Evolutionary conservation across 345 rosid species (phyloP), one percentile per base, ranked within the genome.

Genomic region (Schrenkiella parvula): DNA sequence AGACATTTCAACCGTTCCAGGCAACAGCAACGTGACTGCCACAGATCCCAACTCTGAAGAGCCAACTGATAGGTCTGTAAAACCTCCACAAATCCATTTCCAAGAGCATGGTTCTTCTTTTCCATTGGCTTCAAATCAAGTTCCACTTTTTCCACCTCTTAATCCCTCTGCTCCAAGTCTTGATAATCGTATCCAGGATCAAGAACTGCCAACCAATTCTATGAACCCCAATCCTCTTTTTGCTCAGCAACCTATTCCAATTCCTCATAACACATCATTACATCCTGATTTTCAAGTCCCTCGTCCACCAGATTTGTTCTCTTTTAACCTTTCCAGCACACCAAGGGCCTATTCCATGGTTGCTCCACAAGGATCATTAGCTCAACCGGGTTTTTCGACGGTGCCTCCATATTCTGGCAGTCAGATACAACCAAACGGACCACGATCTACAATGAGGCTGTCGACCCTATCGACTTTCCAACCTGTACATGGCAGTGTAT

Each of bases 11-110:
- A 64, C 66, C 54, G 70, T 29, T 72, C 71, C 34, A 56, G 67
- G 74, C 56, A 86, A 84, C 72, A 78, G 37, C 44, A 71, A 62
- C 47, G 68, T 18, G 8, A 59, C 79, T 39, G 57, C 81, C 60
- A 51, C 69, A 54, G 78, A 76, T 50, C 83, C 63, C 37, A 82
- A 66, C 78, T 71, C 70, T 8, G 74, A 57, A 37, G 85, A 79
- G 9, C 71, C 64, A 11, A 58, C 56, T 19, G 65, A 52, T 46
- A 83, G 80, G 38, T 22, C 78, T 58, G 43, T 72, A 25, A 84
- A 70, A 79, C 64, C 83, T 78, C 75, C 86, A 50, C 84, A 82
- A 46, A 80, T 74, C 58, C 93, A 85, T 70, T 64, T 84, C 73
- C 95, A 81, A 55, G 80, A 72, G 38, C 83, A 79, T 39, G 80